Evolutionary conservation across 768 basidiomycete genomes (phyloP), one percentile per base, ranked within the genome.

Genomic region (Suillus brevipes): DNA sequence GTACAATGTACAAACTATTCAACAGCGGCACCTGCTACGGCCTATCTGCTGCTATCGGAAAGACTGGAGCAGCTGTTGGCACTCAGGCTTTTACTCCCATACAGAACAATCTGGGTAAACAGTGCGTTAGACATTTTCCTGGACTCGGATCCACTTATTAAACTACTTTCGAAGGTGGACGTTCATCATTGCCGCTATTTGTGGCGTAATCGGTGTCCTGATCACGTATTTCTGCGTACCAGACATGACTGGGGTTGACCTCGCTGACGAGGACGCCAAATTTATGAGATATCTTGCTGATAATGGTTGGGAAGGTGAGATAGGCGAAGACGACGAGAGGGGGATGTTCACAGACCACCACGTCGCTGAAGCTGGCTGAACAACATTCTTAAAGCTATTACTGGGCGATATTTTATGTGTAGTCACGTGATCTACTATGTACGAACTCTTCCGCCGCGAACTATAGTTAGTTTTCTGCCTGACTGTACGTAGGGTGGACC

Each of bases 1-100:
- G 25, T 42, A 47, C 28, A 64, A 43, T 56, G 25, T 42, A 55
- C 28, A 64, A 42, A 61, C 47, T 28, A 45, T 4, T 59, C 38
- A 62, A 65, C 62, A 84, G 87, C 53, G 90, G 89, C 4, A 88
- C 89, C 12, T 88, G 85, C 72, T 91, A 90, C 66, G 89, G 89
- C 2, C 70, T 90, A 45, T 86, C 85, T 34, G 89, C 89, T 9
- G 88, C 88, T 0, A 76, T 90, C 8, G 88, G 89, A 10, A 90
- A 90, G 70, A 79, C 87, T 3, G 90, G 90, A 6, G 91, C 90
- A 23, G 89, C 87, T n/a, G 65, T 89, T 60, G 89, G 89, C 10
- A 88, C 87, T 0, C 88, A 90, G 69, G 86, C 83, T 1, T 89
- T 89, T 72, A 89, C 87, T 4, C 89, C 89, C 4, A 89, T 90